A percentile compares a stretch with the other conserved stretches of the same genome.
phyloP scores from a whole-genome alignment of 2,329 filamentous ascomycete species.

The Lachnellula occidentalis region DNA sequence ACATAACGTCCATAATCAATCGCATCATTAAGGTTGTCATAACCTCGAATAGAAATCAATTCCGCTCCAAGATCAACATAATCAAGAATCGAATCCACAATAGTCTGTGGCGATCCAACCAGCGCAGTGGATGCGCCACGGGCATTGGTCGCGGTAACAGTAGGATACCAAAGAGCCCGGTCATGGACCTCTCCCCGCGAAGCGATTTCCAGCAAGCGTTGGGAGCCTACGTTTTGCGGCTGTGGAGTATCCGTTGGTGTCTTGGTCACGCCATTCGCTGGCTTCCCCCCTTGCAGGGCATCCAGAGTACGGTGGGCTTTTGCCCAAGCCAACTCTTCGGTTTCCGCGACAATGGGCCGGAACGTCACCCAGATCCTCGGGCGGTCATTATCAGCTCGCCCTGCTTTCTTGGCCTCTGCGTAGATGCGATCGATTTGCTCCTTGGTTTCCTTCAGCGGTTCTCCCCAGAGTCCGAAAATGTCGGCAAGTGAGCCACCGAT shows the following conservation, averaged over 20 bases:
- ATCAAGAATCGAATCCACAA: conserved; percentile 49
- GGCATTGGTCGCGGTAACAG: conserved; percentile 55
- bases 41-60: conserved; percentile 55
- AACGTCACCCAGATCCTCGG: conserved; percentile 61
- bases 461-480: conserved; percentile 60
- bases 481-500: conserved; percentile 53
- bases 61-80: conserved; percentile 52
- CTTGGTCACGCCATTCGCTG: conserved; percentile 33
- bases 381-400: conserved; percentile 41
- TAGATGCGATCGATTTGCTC: conserved; percentile 58
- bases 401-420: conserved; percentile 51
- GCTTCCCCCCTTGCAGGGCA: conserved; percentile 39
- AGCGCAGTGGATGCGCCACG: conserved; percentile 54
- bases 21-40: conserved; percentile 55
- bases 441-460: conserved; percentile 58
- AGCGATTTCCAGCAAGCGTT: conserved; percentile 53
- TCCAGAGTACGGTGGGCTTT: conserved; percentile 54
- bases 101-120: conserved; percentile 48
- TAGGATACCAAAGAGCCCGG: conserved; percentile 58
- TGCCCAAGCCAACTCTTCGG: conserved; percentile 56
- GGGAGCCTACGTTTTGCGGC: conserved; percentile 55
- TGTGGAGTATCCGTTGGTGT: conserved; percentile 35
- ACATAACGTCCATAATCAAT: conserved; percentile 55
- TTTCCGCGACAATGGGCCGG: conserved; percentile 55
- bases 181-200: conserved; percentile 52